Percentiles rank a stretch among this genome's conserved stretches.
Conservation (phyloP, 1,284 basidiomycete species). For the Ustilago nuda region DNA sequence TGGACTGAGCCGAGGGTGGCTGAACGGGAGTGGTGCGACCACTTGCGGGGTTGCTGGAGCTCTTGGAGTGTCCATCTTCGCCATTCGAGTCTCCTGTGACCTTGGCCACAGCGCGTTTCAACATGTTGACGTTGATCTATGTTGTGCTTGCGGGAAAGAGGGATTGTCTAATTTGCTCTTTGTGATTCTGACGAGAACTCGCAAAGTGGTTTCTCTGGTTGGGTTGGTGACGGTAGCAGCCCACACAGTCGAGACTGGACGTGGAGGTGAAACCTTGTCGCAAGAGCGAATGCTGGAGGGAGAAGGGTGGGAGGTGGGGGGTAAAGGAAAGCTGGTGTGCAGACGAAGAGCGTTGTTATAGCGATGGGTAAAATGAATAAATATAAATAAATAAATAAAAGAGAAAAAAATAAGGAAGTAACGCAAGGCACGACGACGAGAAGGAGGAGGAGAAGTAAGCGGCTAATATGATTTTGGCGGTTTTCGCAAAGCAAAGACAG, state of each 20-base stretch:
- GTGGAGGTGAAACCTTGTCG: constrained; percentile 34
- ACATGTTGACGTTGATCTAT: constrained; percentile 20
- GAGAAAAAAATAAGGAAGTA: not conserved
- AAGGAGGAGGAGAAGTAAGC: not conserved
- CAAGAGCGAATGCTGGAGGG: not conserved
- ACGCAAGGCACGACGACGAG: not conserved
- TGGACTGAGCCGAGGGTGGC: constrained; percentile 28
- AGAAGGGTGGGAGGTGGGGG: not conserved
- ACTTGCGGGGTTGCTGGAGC: constrained; percentile 12
- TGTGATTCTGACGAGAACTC: not conserved
- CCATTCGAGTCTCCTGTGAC: constrained; percentile 37
- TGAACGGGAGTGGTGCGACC: constrained; percentile 21
- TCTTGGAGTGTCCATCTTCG: constrained; percentile 26
- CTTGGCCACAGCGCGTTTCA: constrained; percentile 40
- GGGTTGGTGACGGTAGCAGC: constrained; percentile 22
- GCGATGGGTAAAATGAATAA: too few relatives aligned
- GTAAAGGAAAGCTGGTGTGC: not conserved
- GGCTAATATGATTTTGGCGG: constrained; percentile 7
- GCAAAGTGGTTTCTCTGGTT: not conserved
- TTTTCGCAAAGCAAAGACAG: not conserved
- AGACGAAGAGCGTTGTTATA: not conserved
- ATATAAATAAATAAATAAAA: too few relatives aligned
- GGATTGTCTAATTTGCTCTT: not conserved
- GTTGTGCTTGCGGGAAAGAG: not conserved
- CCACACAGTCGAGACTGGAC: constrained; percentile 57